These are phyloP conservation scores for Apiotrichum siamense DNA, from an alignment of 1,284 basidiomycete species.

Conservation along the genomic window DNA sequence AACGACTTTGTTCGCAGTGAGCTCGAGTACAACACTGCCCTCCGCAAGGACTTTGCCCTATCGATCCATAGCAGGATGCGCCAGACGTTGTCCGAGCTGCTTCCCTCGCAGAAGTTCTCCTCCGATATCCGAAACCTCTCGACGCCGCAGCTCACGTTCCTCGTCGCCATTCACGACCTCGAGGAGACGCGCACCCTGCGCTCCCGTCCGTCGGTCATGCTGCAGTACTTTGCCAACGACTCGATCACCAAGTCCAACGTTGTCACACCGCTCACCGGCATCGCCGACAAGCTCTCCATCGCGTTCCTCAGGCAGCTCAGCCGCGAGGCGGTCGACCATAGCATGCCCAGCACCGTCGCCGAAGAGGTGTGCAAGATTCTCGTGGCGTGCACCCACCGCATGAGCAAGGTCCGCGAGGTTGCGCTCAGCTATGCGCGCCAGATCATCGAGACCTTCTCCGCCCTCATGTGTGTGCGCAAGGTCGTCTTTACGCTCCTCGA, in stretches of 20 bases:
- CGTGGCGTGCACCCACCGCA: constrained; percentile 74
- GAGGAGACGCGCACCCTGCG: constrained; percentile 79
- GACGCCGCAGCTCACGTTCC: constrained; percentile 78
- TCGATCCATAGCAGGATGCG: constrained; percentile 68
- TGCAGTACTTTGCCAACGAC: constrained; percentile 84
- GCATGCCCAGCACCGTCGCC: constrained; percentile 65
- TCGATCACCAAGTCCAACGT: constrained; percentile 65
- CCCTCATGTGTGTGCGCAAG: constrained; percentile 82
- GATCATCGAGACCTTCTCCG: constrained; percentile 87
- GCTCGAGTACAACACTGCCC: constrained; percentile 86
- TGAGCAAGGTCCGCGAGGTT: constrained; percentile 71
- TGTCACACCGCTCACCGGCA: constrained; percentile 64
- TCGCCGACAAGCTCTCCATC: constrained; percentile 69
- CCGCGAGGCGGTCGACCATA: constrained; percentile 68
- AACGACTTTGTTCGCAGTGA: constrained; percentile 82
- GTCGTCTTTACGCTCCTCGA: constrained; percentile 87
- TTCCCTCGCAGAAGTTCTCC: constrained; percentile 58
- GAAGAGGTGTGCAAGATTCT: constrained; percentile 71
- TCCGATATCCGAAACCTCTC: constrained; percentile 71
- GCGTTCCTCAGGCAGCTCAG: constrained; percentile 63
- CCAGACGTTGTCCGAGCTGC: constrained; percentile 57
- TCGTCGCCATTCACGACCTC: constrained; percentile 80
- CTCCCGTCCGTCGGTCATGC: constrained; percentile 73
- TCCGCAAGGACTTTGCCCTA: constrained; percentile 79
- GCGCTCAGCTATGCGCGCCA: constrained; percentile 78